phyloP scores from a whole-genome alignment of 2,329 filamentous ascomycete genomes.

The Cladosporium sp. region DNA sequence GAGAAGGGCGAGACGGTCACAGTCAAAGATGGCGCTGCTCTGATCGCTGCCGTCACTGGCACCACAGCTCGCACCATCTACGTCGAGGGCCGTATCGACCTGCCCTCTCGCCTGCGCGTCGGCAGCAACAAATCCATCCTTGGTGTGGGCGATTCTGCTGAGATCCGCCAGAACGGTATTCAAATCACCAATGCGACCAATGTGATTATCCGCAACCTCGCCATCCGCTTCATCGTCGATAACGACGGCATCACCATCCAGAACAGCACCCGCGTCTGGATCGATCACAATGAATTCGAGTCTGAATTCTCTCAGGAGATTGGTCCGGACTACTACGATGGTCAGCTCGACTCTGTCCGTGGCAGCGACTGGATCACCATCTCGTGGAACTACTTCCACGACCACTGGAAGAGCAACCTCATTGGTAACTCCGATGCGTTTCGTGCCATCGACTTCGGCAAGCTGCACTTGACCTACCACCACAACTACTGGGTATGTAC shows the following conservation, averaged over 20 bases:
- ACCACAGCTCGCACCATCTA: slow-evolving; percentile 46
- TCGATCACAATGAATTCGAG: slow-evolving; percentile 52
- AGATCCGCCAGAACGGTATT: slow-evolving; percentile 41
- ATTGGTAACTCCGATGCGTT: slow-evolving; percentile 45
- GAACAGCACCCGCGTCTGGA: slow-evolving; percentile 50
- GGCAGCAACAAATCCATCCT: slow-evolving; percentile 50
- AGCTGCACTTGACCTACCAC: slow-evolving; percentile 52
- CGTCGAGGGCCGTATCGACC: slow-evolving; percentile 45
- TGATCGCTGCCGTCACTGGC: slow-evolving; percentile 48
- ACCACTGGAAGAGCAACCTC: slow-evolving; percentile 49
- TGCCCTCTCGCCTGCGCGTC: slow-evolving; percentile 45
- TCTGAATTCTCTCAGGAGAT: slow-evolving; percentile 39
- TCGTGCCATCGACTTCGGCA: slow-evolving; percentile 45
- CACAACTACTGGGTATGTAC: slow-evolving; percentile 46
- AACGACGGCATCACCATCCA: slow-evolving; percentile 48
- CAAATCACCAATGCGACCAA: slow-evolving; percentile 41
- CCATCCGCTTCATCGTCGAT: slow-evolving; percentile 39
- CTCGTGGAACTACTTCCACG: slow-evolving; percentile 53
- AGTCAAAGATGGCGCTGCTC: slow-evolving; percentile 39
- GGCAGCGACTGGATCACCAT: slow-evolving; percentile 50
- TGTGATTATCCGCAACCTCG: slow-evolving; percentile 45
- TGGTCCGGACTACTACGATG: slow-evolving; percentile 36
- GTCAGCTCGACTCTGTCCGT: slow-evolving; percentile 49
- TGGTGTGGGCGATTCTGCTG: slow-evolving; percentile 39
- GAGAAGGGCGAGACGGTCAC: slow-evolving; percentile 38